These are phyloP conservation scores for Leptographium wingfieldii DNA, from an alignment of 2,329 filamentous ascomycete genomes.

Conservation along the genomic window DNA sequence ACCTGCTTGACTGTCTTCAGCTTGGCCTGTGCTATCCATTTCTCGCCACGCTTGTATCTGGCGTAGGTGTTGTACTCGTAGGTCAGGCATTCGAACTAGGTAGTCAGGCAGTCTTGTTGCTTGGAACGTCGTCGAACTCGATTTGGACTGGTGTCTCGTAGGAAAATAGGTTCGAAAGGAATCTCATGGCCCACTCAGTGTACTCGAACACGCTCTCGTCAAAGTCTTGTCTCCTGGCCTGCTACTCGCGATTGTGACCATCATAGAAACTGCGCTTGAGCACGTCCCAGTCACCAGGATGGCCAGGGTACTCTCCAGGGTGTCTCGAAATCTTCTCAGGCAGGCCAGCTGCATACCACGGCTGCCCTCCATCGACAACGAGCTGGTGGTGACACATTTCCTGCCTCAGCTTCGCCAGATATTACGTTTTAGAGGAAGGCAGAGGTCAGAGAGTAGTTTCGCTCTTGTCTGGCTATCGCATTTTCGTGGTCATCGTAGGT, in stretches of 20 bases:
- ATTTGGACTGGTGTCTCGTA: background rate
- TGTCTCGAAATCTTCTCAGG: too few relatives aligned
- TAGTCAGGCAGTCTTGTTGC: background rate
- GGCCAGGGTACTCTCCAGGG: too few relatives aligned
- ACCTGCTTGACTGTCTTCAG: background rate
- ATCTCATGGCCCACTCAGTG: background rate
- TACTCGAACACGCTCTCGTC: background rate
- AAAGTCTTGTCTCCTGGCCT: background rate
- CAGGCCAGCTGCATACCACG: too few relatives aligned
- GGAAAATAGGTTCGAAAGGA: background rate
- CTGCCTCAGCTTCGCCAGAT: too few relatives aligned
- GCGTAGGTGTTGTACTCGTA: background rate
- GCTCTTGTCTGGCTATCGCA: background rate
- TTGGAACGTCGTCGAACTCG: background rate
- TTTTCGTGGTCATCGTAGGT: too few relatives aligned
- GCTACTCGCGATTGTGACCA: background rate
- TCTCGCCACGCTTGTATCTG: too few relatives aligned
- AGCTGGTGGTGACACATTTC: too few relatives aligned
- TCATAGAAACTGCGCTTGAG: background rate
- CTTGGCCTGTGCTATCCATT: background rate
- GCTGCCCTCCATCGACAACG: too few relatives aligned
- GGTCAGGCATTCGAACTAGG: background rate
- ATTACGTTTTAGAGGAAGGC: too few relatives aligned
- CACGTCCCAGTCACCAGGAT: background rate
- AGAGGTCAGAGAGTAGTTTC: background rate